A percentile compares a stretch with the other conserved stretches of the same genome.
phyloP scores from a whole-genome alignment of 768 basidiomycete genomes.

The Erythrobasidium yunnanense region DNA sequence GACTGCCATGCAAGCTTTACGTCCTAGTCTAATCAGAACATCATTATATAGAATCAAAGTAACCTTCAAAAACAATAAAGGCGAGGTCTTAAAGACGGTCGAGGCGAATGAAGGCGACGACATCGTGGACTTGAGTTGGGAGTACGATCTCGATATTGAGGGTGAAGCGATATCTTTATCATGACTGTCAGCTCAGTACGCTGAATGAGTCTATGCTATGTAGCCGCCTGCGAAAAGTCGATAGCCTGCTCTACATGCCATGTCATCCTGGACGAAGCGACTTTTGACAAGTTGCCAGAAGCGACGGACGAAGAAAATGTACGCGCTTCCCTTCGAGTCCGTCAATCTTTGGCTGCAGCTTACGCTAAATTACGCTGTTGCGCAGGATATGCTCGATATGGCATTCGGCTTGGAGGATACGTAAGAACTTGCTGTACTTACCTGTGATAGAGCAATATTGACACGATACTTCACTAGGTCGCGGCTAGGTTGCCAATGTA shows the following conservation, averaged over 20 bases:
- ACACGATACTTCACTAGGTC: constrained; percentile 40
- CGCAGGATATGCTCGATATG: constrained; percentile 78
- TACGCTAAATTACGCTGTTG: background rate
- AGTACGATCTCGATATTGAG: constrained; percentile 90
- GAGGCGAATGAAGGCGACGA: constrained; percentile 93
- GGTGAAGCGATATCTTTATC: constrained; percentile 47
- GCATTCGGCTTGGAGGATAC: constrained; percentile 95
- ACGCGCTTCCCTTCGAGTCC: background rate
- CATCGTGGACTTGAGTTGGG: constrained; percentile 77
- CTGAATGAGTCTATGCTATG: too few relatives aligned
- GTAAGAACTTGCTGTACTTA: constrained; percentile 41
- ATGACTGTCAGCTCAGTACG: background rate
- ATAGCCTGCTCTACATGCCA: constrained; percentile 97
- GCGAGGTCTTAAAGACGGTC: constrained; percentile 67
- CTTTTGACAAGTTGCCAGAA: constrained; percentile 77
- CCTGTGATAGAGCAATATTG: too few relatives aligned
- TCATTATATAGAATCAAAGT: constrained; percentile 23
- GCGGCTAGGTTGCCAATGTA: constrained; percentile 49
- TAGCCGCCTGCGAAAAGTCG: constrained; percentile 91
- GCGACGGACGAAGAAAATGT: constrained; percentile 94
- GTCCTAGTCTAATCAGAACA: background rate
- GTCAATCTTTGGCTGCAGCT: background rate
- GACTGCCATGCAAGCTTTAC: background rate
- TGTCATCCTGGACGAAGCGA: constrained; percentile 67
- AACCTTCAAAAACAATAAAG: constrained; percentile 77